Evolutionary conservation across 371 early-diverging fungal genomes (phyloP).

Genomic region (Mortierella sp.): DNA sequence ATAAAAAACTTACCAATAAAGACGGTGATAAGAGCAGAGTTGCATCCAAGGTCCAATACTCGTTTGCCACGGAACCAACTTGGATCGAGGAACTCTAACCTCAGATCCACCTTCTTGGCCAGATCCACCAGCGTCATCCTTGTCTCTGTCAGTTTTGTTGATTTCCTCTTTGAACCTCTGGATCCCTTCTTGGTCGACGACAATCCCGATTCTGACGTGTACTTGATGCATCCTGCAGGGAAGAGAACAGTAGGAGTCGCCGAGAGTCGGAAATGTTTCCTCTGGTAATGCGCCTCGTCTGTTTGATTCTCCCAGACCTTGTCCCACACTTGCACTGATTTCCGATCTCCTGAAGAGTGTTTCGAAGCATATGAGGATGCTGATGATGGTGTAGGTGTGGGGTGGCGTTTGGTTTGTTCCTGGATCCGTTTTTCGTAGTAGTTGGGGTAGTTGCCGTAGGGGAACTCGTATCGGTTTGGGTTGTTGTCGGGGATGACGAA

Average conservation of each 20-base stretch:
- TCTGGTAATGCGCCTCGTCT: not conserved
- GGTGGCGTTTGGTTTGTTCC: conserved; percentile 19
- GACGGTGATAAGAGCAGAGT: conserved; percentile 79
- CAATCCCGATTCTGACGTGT: not conserved
- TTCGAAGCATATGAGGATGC: not conserved
- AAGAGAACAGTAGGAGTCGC: conserved; percentile 16
- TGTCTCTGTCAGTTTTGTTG: not conserved
- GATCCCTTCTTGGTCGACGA: not conserved
- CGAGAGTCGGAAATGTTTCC: not conserved
- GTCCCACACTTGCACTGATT: not conserved
- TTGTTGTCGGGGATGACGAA: conserved; percentile 17
- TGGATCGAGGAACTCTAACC: conserved; percentile 69
- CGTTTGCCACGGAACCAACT: conserved; percentile 68
- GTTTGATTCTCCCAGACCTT: not conserved
- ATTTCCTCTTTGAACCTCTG: not conserved
- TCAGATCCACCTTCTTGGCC: conserved; percentile 67
- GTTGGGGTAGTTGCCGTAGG: conserved; percentile 51
- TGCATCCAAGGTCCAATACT: conserved; percentile 92
- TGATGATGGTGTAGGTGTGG: not conserved
- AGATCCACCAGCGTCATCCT: conserved; percentile 21
- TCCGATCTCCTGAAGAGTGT: not conserved
- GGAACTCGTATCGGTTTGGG: conserved; percentile 22
- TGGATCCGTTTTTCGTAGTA: conserved; percentile 42
- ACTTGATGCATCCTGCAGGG: not conserved
- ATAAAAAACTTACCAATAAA: conserved; percentile 63